A percentile compares a stretch with the other conserved stretches of the same genome.
Evolutionary conservation across 805 yeast genomes (phyloP).

Genomic region (Isabelozyma gotoi): DNA sequence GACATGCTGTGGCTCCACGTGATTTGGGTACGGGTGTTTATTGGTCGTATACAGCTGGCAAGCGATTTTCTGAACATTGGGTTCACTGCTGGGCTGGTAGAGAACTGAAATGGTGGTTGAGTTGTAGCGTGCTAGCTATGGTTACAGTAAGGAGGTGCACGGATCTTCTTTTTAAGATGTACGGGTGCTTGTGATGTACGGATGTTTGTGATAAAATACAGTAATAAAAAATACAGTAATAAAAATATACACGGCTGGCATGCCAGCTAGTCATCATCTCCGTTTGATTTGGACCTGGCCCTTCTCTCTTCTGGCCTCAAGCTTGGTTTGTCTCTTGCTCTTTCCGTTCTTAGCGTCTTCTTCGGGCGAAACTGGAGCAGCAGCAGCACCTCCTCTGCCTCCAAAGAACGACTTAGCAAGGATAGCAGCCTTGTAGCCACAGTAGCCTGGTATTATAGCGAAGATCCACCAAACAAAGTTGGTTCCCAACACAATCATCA

Average conservation of each 20-base stretch:
- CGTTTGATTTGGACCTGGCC: slow-evolving; percentile 35
- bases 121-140: too few relatives aligned
- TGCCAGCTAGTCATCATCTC: too few relatives aligned
- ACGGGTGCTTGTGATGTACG: neutral
- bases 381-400: neutral
- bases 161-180: neutral
- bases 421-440: slow-evolving; percentile 45
- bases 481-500: slow-evolving; percentile 54
- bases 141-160: too few relatives aligned
- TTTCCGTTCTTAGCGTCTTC: slow-evolving; percentile 7
- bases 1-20: neutral
- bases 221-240: too few relatives aligned
- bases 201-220: neutral
- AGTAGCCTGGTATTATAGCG: slow-evolving; percentile 52
- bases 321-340: slow-evolving; percentile 27
- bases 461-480: slow-evolving; percentile 61
- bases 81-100: neutral
- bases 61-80: neutral
- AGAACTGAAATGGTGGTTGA: neutral
- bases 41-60: neutral
- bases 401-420: slow-evolving; percentile 25
- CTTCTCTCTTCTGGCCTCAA: slow-evolving; percentile 27
- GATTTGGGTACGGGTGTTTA: too few relatives aligned
- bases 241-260: too few relatives aligned
- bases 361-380: slow-evolving; percentile 4